Evolutionary conservation across 805 yeast genomes (phyloP), one percentile per base, ranked within the genome.

Genomic region (Candida coquimbonensis): DNA sequence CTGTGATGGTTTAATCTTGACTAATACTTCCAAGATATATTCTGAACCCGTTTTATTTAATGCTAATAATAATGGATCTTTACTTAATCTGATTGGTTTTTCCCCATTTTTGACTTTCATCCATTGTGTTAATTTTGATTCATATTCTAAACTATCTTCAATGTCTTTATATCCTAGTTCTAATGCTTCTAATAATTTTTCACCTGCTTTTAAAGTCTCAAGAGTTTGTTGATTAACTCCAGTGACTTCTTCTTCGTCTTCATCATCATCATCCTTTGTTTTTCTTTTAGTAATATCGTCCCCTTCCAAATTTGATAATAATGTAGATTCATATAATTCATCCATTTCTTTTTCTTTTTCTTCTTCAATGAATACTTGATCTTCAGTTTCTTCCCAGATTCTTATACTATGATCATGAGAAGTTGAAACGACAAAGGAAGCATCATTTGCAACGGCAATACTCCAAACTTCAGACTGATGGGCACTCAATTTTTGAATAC

Each of bases 391-490:
- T 49, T 75, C 76, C 99, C 99, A 93, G n/a, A 90, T 66, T 62
- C 99, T 76, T 41, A 91, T 79, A 57, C 95, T 82, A 60, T 88
- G 95, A 63, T 93, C 99, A 62, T 93, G 99, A 7, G 96, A 82
- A 1, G 90, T 83, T 16, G 95, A 77, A 5, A 87, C 82, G 52
- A 88, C 77, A 55, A 80, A 80, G 19, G 75, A 67, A 3, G 96
- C 96, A 53, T 75, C 78, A 25, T 67, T 65, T 49, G 95, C 80
- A 16, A 91, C 75, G n/a, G 90, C 83, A 41, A 93, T 62, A 36
- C 88, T 77, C 99, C 98, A 93, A 24, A 93, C 95, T 67, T 93
- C 98, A 47, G 88, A 77, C 48, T 88, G 95, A 63, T 93, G 98
- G 6, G 84, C 90, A 9, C 79, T 76, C 31, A 93, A 70, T 57